Evolutionary conservation across 495 filamentous ascomycete genomes (phyloP).

Genomic region (Astrothelium subdiscretum): DNA sequence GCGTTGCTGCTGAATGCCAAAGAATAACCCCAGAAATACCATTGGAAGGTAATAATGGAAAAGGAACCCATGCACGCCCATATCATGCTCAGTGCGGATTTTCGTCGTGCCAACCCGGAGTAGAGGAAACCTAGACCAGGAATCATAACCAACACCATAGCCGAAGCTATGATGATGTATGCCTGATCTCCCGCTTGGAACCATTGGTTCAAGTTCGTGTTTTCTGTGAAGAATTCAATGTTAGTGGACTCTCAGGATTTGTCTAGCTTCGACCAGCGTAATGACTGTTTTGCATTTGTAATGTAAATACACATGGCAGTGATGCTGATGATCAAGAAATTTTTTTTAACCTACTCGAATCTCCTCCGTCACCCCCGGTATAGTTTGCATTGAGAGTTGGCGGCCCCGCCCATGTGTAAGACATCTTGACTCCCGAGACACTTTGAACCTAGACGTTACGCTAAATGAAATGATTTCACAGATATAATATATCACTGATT

Average conservation of each 20-base stretch:
- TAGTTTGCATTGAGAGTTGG: conserved; percentile 59
- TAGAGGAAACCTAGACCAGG: conserved; percentile 62
- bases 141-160: conserved; percentile 92
- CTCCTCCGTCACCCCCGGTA: conserved; percentile 61
- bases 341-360: conserved; percentile 61
- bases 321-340: too few relatives aligned
- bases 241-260: too few relatives aligned
- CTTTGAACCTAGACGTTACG: neutral
- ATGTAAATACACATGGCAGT: too few relatives aligned
- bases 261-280: too few relatives aligned
- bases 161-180: conserved; percentile 83
- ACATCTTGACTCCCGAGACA: conserved; percentile 32
- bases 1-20: conserved; percentile 54
- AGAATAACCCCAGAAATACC: conserved; percentile 68
- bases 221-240: conserved; percentile 31
- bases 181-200: conserved; percentile 59
- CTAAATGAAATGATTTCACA: neutral
- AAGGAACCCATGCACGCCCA: conserved; percentile 57
- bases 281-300: too few relatives aligned
- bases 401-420: conserved; percentile 73
- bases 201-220: conserved; percentile 85
- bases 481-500: neutral
- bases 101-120: conserved; percentile 52
- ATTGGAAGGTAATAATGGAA: conserved; percentile 59
- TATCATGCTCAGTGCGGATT: conserved; percentile 58